These are phyloP conservation scores for Hypoxylon trugodes DNA, from an alignment of 495 filamentous ascomycete species.

Conservation along the genomic window DNA sequence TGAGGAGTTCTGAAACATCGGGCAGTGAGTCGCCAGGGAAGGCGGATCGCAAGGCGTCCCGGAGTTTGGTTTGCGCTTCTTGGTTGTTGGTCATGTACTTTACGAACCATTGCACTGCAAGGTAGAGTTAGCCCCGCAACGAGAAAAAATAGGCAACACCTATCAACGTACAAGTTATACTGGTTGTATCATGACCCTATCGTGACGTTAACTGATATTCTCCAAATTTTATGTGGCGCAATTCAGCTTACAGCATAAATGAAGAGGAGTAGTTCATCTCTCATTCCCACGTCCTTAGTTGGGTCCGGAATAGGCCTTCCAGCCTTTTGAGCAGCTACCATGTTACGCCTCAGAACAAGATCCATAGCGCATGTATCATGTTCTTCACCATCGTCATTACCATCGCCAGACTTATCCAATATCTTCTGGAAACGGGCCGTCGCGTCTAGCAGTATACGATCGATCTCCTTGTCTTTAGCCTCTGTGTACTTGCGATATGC, in stretches of 20 bases:
- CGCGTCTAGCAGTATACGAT: constrained; percentile 32
- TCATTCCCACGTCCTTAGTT: constrained; percentile 36
- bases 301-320: constrained; percentile 35
- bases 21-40: constrained; percentile 33
- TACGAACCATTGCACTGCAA: constrained; percentile 42
- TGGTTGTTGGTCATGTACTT: constrained; percentile 45
- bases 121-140: neutral
- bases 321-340: constrained; percentile 40
- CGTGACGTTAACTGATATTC: neutral
- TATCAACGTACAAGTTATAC: constrained; percentile 2
- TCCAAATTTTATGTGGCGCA: neutral
- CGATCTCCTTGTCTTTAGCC: constrained; percentile 31
- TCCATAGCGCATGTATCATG: constrained; percentile 49
- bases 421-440: constrained; percentile 34
- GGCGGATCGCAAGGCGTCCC: constrained; percentile 29
- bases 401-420: constrained; percentile 18
- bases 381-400: constrained; percentile 33
- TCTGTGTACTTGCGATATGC: constrained; percentile 35
- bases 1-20: constrained; percentile 39
- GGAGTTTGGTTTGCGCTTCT: constrained; percentile 39
- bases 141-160: neutral
- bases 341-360: constrained; percentile 45
- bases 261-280: constrained; percentile 36
- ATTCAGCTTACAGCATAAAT: constrained; percentile 12
- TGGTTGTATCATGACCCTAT: constrained; percentile 20